phyloP scores from a whole-genome alignment of 768 basidiomycete species.

The Chalciporus piperatus region DNA sequence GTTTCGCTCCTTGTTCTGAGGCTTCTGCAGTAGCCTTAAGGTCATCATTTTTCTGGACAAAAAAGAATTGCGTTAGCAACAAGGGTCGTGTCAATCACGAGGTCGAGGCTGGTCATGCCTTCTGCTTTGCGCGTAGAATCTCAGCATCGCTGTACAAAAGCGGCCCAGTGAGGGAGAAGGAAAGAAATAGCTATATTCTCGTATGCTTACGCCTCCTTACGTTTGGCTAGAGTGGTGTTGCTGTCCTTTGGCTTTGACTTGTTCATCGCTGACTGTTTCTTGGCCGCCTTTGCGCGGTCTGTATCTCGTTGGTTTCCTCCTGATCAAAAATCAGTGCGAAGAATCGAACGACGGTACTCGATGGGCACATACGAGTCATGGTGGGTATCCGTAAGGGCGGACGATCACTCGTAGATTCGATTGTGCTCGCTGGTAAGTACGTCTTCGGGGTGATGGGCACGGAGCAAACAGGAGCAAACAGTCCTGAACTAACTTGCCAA shows the following conservation, averaged over 20 bases:
- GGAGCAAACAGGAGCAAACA: constrained; percentile 29
- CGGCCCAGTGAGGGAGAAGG: constrained; percentile 24
- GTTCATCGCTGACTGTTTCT: constrained; percentile 52
- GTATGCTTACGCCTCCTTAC: constrained; percentile 69
- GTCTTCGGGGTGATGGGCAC: background rate
- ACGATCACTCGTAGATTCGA: constrained; percentile 9
- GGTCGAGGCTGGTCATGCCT: constrained; percentile 43
- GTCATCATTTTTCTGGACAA: constrained; percentile 53
- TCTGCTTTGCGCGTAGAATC: constrained; percentile 73
- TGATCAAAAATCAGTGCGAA: constrained; percentile 30
- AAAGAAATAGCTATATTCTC: constrained; percentile 9
- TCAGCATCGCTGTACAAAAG: constrained; percentile 63
- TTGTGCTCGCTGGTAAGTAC: constrained; percentile 2
- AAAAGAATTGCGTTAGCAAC: constrained; percentile 8
- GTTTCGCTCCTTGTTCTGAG: constrained; percentile 11
- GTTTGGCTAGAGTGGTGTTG: constrained; percentile 55
- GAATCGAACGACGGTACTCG: background rate
- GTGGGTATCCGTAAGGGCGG: background rate
- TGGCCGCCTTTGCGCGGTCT: constrained; percentile 71
- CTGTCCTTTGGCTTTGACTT: constrained; percentile 73
- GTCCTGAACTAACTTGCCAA: background rate
- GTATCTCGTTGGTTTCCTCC: constrained; percentile 82
- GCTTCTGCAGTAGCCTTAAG: constrained; percentile 36
- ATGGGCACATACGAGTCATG: constrained; percentile 55
- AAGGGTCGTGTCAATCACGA: background rate